phyloP scores from a whole-genome alignment of 805 yeast genomes.

The Suhomyces pyralidae region DNA sequence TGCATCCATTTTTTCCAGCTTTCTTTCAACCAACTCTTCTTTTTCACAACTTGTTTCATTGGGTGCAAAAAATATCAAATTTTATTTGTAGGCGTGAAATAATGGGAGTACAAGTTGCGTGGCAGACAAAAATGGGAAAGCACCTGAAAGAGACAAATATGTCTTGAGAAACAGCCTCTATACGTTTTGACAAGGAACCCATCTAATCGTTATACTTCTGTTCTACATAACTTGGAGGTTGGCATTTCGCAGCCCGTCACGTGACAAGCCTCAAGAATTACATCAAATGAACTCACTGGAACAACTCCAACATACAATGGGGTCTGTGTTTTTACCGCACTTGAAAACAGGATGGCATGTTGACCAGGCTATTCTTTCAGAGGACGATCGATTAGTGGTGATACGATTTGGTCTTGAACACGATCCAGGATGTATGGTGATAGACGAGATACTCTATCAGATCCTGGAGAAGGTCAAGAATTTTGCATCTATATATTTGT shows the following conservation, averaged over 20 bases:
- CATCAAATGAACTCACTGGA: neutral
- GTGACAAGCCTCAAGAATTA: neutral
- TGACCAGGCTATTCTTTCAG: slow-evolving; percentile 92
- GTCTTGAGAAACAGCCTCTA: too few relatives aligned
- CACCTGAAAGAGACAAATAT: too few relatives aligned
- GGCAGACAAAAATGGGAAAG: too few relatives aligned
- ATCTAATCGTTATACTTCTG: too few relatives aligned
- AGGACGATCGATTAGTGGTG: slow-evolving; percentile 83
- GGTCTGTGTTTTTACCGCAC: slow-evolving; percentile 79
- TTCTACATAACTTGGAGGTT: too few relatives aligned
- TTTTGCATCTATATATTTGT: slow-evolving; percentile 83
- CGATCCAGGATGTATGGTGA: slow-evolving; percentile 76
- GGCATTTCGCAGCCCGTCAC: neutral
- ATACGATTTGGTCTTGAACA: slow-evolving; percentile 83
- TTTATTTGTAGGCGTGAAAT: too few relatives aligned
- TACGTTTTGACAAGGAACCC: too few relatives aligned
- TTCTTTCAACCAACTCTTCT: neutral
- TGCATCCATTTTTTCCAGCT: neutral
- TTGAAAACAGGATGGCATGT: slow-evolving; percentile 92
- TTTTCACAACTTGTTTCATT: neutral
- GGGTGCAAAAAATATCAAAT: neutral
- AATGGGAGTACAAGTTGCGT: too few relatives aligned
- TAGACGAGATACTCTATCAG: slow-evolving; percentile 82
- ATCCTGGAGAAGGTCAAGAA: slow-evolving; percentile 81
- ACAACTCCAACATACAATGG: slow-evolving; percentile 43